These are phyloP conservation scores for Mycena metata DNA, from an alignment of 768 basidiomycete genomes.

Conservation along the genomic window DNA sequence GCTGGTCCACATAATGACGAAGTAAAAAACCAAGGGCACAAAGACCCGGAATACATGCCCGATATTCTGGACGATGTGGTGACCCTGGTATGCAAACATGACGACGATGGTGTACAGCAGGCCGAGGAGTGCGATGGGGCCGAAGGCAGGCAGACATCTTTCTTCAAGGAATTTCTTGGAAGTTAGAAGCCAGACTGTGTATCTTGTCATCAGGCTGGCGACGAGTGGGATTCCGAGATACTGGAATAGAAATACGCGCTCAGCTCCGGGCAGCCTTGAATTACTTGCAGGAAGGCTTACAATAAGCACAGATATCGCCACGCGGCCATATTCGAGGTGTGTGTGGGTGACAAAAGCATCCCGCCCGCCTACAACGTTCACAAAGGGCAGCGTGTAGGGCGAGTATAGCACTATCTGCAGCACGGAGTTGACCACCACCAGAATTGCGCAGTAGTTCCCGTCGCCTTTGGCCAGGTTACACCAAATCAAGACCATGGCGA, in stretches of 20 bases:
- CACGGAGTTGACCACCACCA: constrained; percentile 85
- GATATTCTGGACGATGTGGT: constrained; percentile 79
- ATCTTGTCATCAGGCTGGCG: constrained; percentile 80
- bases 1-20: constrained; percentile 79
- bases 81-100: constrained; percentile 78
- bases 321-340: constrained; percentile 68
- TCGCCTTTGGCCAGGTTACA: constrained; percentile 81
- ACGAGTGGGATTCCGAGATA: constrained; percentile 82
- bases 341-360: constrained; percentile 46
- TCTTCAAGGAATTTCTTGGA: constrained; percentile 64
- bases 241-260: not conserved
- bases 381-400: constrained; percentile 79
- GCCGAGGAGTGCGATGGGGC: constrained; percentile 78
- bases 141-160: constrained; percentile 75
- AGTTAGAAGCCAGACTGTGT: constrained; percentile 59
- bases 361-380: constrained; percentile 74
- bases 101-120: constrained; percentile 86
- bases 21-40: constrained; percentile 86
- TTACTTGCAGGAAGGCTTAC: constrained; percentile 55
- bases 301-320: constrained; percentile 78
- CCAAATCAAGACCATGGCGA: constrained; percentile 88
- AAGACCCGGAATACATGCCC: constrained; percentile 85
- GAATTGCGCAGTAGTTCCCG: constrained; percentile 78
- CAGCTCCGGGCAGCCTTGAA: not conserved
- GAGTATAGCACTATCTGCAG: constrained; percentile 85